A percentile compares a stretch with the other conserved stretches of the same genome.
Conservation (phyloP, 108 stramenopile species). For the Chaetoceros tenuissimus region DNA sequence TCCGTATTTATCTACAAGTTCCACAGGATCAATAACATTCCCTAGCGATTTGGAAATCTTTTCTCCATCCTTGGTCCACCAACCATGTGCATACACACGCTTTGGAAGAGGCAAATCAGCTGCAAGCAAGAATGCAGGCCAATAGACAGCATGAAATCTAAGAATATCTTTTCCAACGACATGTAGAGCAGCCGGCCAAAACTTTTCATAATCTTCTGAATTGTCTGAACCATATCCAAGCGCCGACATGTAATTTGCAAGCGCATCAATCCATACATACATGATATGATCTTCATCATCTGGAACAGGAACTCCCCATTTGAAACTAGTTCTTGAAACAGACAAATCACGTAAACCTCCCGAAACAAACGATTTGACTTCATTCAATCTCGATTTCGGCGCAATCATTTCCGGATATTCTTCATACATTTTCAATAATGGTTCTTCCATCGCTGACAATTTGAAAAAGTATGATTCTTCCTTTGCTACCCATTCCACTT, state of each 20-base stretch:
- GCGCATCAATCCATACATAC: constrained; percentile 99
- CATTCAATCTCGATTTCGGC: constrained; percentile 82
- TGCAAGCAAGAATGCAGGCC: constrained; percentile 95
- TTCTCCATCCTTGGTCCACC: constrained; percentile 97
- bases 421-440: constrained; percentile 75
- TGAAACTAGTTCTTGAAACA: constrained; percentile 84
- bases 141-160: constrained; percentile 96
- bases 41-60: constrained; percentile 93
- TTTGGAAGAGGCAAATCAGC: constrained; percentile 89
- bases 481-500: constrained; percentile 91
- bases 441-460: constrained; percentile 73
- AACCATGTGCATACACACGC: constrained; percentile 92
- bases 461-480: constrained; percentile 96
- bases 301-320: constrained; percentile 94
- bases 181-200: constrained; percentile 87
- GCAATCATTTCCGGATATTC: constrained; percentile 81
- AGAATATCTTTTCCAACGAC: constrained; percentile 98
- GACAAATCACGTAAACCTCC: constrained; percentile 85
- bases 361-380: constrained; percentile 78
- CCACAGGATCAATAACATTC: constrained; percentile 92
- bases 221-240: constrained; percentile 69
- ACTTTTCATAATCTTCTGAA: constrained; percentile 43
- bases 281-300: constrained; percentile 89
- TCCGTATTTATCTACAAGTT: constrained; percentile 84
- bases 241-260: constrained; percentile 93